Conservation (phyloP, 768 basidiomycete genomes). For the Floccularia luteovirens region DNA sequence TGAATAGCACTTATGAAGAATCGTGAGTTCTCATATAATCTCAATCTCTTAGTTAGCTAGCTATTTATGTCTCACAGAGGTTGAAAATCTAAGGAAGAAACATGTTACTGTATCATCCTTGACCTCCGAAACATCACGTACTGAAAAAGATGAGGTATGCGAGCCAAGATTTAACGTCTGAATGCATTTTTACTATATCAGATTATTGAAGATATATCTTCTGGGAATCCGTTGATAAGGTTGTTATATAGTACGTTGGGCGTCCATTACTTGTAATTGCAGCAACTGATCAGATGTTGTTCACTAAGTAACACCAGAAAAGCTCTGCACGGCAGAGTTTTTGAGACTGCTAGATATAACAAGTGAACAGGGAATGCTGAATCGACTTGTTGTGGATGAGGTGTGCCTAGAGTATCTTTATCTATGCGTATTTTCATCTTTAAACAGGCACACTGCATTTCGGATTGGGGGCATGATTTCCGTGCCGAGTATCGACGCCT, state of each 20-base stretch:
- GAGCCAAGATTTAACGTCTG: neutral
- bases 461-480: constrained; percentile 88
- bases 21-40: constrained; percentile 37
- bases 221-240: constrained; percentile 48
- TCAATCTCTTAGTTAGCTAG: neutral
- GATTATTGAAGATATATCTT: constrained; percentile 57
- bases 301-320: constrained; percentile 68
- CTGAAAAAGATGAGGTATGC: constrained; percentile 49
- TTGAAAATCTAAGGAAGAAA: constrained; percentile 47
- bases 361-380: constrained; percentile 50
- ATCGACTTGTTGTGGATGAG: constrained; percentile 78
- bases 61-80: constrained; percentile 33
- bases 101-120: constrained; percentile 52
- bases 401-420: constrained; percentile 22
- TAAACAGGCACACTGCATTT: constrained; percentile 73
- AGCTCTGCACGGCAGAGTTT: constrained; percentile 50
- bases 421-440: constrained; percentile 2
- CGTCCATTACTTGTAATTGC: too few species aligned
- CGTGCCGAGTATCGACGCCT: constrained; percentile 66
- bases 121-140: constrained; percentile 53
- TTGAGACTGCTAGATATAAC: constrained; percentile 38
- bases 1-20: constrained; percentile 72
- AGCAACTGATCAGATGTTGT: too few species aligned
- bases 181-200: constrained; percentile 14
- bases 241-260: constrained; percentile 63